Evolutionary conservation across 1,284 basidiomycete genomes (phyloP), one percentile per base, ranked within the genome.

Genomic region (Ustilago sp.): DNA sequence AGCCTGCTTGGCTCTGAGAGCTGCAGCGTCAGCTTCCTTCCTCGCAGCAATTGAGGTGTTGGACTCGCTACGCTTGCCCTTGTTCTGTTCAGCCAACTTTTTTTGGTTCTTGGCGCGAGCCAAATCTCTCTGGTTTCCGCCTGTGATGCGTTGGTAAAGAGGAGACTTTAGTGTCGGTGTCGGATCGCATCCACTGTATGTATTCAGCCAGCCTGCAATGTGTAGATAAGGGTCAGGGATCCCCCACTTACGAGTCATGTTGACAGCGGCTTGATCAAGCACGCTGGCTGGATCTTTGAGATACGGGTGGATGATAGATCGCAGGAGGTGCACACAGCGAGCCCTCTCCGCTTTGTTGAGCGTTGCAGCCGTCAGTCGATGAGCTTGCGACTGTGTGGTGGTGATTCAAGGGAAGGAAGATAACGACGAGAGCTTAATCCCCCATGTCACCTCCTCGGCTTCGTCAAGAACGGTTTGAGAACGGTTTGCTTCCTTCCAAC

Each of bases 81-180:
- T 84, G 65, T 78, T 78, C 34, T 58, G 53, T 4, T 81, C 81
- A 3, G 77, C 83, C 54, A 68, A 77, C 77, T 86, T 86, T 61
- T 86, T 86, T 23, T 81, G 78, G 57, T 80, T 81, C 68, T 85
- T 86, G 50, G 80, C 83, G 34, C 85, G 81, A 6, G 80, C 85
- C 57, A 81, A 47, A 39, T 86, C 85, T 50, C 85, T 70, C 64
- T 84, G 83, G 57, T 86, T 86, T 8, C 85, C 85, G 51, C 85
- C 80, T 80, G 56, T 23, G 19, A 35, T 36, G 28, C n/a, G 23
- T 23, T 9, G 9, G n/a, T 17, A 48, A 19, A 19, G 45, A 28
- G 23, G 8, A 15, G 8, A 28, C 5, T 7, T 48, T 8, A 48
- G 17, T 15, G 6, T 48, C 45, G 31, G 45, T 23, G 9, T 9